Conservation (phyloP, 1,139 yeast genomes). For the Taphrina wiesneri region DNA sequence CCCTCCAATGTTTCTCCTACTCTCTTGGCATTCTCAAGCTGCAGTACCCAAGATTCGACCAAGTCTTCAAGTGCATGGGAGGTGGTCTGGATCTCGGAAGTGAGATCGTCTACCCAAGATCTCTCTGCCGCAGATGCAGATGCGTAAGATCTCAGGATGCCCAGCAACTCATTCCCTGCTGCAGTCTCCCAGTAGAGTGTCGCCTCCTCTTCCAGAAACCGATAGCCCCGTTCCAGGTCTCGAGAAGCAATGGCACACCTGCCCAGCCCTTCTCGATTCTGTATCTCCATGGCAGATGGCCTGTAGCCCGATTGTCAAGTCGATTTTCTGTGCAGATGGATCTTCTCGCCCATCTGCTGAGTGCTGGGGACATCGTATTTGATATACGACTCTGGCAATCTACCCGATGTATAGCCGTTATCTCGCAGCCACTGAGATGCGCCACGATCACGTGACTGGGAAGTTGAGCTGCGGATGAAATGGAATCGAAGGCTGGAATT, state of each 20-base stretch:
- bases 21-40: background rate
- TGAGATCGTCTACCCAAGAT: constrained; percentile 8
- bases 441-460: background rate
- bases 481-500: no score
- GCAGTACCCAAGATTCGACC: background rate
- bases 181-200: constrained; percentile 1
- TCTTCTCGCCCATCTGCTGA: background rate
- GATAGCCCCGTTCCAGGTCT: background rate
- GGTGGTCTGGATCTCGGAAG: background rate
- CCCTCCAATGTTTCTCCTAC: background rate
- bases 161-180: background rate
- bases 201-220: constrained; percentile 6
- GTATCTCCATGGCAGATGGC: constrained; percentile 1
- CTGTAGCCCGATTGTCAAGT: background rate
- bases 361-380: background rate
- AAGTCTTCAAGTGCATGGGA: background rate
- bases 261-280: background rate
- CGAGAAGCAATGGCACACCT: constrained; percentile 1
- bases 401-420: background rate
- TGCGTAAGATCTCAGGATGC: background rate
- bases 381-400: background rate
- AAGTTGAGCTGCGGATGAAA: no score
- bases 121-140: background rate
- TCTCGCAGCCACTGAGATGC: background rate
- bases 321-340: background rate